Evolutionary conservation across 2,329 filamentous ascomycete species (phyloP).

Genomic region (Aspergillus fructus): DNA sequence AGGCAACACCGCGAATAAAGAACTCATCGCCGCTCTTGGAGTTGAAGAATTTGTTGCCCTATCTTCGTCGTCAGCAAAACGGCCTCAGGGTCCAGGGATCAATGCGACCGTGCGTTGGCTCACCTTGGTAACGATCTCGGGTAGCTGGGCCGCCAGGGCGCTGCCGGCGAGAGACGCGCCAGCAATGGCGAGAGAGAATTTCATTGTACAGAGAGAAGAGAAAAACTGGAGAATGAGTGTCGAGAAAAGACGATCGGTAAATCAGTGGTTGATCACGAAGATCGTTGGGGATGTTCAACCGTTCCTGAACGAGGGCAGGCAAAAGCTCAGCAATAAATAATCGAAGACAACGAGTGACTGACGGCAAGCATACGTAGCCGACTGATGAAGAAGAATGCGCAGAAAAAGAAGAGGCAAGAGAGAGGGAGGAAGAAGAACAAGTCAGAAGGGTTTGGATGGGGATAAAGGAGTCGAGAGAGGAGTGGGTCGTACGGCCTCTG

Average conservation of each 20-base stretch:
- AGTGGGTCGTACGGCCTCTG: background rate
- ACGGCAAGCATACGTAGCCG: constrained; percentile 20
- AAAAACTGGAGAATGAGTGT: constrained; percentile 11
- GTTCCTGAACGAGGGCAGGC: constrained; percentile 8
- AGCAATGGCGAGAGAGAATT: constrained; percentile 50
- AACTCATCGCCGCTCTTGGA: constrained; percentile 75
- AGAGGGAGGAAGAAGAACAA: constrained; percentile 12
- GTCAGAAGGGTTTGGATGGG: constrained; percentile 12
- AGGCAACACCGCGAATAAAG: constrained; percentile 91
- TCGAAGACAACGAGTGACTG: constrained; percentile 24
- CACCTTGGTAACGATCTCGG: constrained; percentile 64
- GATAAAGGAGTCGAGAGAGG: constrained; percentile 7
- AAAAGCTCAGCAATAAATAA: constrained; percentile 3
- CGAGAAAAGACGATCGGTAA: constrained; percentile 4
- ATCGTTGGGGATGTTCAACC: constrained; percentile 11
- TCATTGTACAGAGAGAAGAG: constrained; percentile 49
- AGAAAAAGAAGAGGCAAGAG: constrained; percentile 8
- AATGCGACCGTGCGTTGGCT: background rate
- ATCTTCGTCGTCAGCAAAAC: constrained; percentile 8
- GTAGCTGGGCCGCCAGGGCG: constrained; percentile 52
- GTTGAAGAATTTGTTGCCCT: constrained; percentile 88
- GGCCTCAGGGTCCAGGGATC: background rate
- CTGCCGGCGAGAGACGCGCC: constrained; percentile 50
- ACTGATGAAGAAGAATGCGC: constrained; percentile 8
- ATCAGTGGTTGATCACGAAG: constrained; percentile 14